A percentile compares a stretch with the other conserved stretches of the same genome.
These are phyloP conservation scores for Verticillium nubilum DNA, from an alignment of 2,329 filamentous ascomycete species.

Conservation along the genomic window DNA sequence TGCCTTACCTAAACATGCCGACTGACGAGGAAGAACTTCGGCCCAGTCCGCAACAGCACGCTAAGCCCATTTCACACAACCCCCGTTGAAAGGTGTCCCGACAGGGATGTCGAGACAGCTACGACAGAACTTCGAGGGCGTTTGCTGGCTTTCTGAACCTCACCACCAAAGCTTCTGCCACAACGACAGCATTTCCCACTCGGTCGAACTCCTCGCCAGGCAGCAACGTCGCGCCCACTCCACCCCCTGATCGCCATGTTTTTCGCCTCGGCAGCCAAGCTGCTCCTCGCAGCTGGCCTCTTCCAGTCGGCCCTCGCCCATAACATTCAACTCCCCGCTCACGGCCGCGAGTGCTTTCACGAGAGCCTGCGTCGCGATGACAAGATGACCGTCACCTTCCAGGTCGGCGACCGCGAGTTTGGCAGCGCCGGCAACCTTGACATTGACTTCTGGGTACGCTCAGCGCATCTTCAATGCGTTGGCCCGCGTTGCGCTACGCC, in stretches of 20 bases:
- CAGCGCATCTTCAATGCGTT: neutral
- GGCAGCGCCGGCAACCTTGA: conserved; percentile 91
- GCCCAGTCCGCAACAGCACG: conserved; percentile 1
- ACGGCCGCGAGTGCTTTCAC: conserved; percentile 97
- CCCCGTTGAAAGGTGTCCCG: conserved; percentile 14
- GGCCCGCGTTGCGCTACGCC: neutral
- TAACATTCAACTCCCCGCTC: conserved; percentile 91
- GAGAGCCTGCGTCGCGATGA: conserved; percentile 89
- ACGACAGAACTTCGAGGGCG: neutral
- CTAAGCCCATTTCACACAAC: conserved; percentile 9
- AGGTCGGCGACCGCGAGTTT: conserved; percentile 95
- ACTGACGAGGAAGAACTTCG: conserved; percentile 8
- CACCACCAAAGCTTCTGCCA: neutral
- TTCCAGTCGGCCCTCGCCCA: conserved; percentile 67
- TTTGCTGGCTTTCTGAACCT: neutral
- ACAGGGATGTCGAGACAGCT: conserved; percentile 9
- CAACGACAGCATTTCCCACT: neutral
- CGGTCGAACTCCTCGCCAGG: neutral
- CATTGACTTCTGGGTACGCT: conserved; percentile 90
- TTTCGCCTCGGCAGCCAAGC: conserved; percentile 37
- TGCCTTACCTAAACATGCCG: neutral
- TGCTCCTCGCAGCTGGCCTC: conserved; percentile 34
- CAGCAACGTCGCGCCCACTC: neutral
- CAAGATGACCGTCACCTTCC: conserved; percentile 97
- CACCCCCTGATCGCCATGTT: conserved; percentile 27